Evolutionary conservation across 192 early-diverging fungal species (phyloP), one percentile per base, ranked within the genome.

Genomic region (Glomus cerebriforme): DNA sequence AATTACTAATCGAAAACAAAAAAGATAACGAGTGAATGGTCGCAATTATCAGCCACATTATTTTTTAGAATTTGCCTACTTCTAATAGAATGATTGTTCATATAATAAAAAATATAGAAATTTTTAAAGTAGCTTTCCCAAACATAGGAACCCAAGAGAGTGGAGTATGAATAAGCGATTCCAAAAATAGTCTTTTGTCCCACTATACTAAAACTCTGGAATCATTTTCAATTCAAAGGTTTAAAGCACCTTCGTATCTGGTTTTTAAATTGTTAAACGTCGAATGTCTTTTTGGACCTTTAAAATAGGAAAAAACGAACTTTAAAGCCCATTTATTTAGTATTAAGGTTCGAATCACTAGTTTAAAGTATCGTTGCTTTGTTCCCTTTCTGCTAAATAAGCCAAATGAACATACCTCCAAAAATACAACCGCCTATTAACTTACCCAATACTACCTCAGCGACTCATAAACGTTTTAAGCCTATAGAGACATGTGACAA

Each of bases 401-500:
- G 49, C 49, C 19, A 54, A 54, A 54, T 54, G 49, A 54, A 54
- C 49, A 54, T 54, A 54, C 19, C 49, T 54, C 19, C 49, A 17
- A 54, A 54, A 54, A 22, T 22, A 54, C 49, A 54, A 54, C 17
- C 49, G 19, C 17, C 49, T 54, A 54, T 22, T 19, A 54, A 22
- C 49, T 54, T 54, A 54, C 49, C 49, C 19, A 54, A 54, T 54
- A 65, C 15, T 65, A 65, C 27, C 15, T 65, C 63, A 31, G 31
- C 31, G 13, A 15, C 29, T 27, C 13, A 31, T 2, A 65, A 65
- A 66, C 62, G 76, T 26, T 43, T 77, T 54, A 77, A 77, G 17
- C 76, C 76, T 19, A 77, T 77, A 12, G 76, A 77, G 35, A 77
- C 76, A 3, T 77, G 76, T 49, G 76, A 77, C 32, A 64, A 77